phyloP scores from a whole-genome alignment of 2,329 filamentous ascomycete genomes.

The Penicillium aurantiogriseum region DNA sequence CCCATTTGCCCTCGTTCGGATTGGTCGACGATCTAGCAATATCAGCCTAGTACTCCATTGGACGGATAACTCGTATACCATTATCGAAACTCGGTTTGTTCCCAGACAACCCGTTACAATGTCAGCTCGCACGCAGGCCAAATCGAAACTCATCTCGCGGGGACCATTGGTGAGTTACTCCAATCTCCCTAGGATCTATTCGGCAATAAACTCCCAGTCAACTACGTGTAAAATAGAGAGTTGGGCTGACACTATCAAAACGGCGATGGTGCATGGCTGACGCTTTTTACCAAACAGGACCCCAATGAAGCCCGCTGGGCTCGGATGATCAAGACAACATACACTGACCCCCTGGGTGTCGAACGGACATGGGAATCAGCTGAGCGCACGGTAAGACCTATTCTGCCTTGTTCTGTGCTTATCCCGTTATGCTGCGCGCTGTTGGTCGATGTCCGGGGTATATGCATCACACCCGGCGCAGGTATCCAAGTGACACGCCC shows the following conservation, averaged over 20 bases:
- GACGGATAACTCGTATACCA: background rate
- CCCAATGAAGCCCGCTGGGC: slow-evolving; percentile 44
- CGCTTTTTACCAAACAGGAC: slow-evolving; percentile 25
- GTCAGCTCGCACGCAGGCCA: slow-evolving; percentile 23
- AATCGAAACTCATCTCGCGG: slow-evolving; percentile 33
- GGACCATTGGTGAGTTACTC: slow-evolving; percentile 35
- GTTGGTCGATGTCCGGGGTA: background rate
- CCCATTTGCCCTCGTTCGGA: background rate
- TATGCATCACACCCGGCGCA: background rate
- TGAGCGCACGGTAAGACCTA: slow-evolving; percentile 40
- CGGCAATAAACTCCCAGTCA: background rate
- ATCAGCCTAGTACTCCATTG: background rate
- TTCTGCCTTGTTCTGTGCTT: background rate
- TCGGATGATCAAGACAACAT: slow-evolving; percentile 43
- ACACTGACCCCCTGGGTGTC: slow-evolving; percentile 44
- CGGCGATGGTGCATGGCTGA: background rate
- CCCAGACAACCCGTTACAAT: slow-evolving; percentile 11
- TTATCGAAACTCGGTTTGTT: background rate
- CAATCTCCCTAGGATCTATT: background rate
- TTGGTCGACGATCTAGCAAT: background rate
- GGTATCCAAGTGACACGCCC: background rate
- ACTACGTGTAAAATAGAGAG: background rate
- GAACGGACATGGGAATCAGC: slow-evolving; percentile 47
- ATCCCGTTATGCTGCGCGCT: background rate
- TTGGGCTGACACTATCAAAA: background rate